Percentiles rank a stretch among this genome's conserved stretches.
Evolutionary conservation across 768 basidiomycete genomes (phyloP).

Genomic region (Mycena vitilis): DNA sequence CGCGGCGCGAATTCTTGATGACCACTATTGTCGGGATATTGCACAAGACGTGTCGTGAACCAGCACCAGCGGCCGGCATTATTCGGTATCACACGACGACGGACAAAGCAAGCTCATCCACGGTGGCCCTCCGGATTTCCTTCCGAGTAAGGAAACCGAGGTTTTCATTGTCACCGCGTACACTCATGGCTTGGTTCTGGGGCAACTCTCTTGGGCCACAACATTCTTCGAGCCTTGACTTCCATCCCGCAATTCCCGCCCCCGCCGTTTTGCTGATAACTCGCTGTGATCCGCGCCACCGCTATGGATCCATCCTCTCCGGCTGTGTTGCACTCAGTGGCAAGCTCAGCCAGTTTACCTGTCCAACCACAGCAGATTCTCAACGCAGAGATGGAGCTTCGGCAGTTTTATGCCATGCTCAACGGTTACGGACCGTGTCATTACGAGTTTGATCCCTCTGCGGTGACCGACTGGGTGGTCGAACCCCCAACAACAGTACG

Average conservation of each 20-base stretch:
- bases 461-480: not conserved
- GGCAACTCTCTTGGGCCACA: not conserved
- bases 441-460: slow-evolving; percentile 3
- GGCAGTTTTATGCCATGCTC: not conserved
- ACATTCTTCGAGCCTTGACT: too few species aligned
- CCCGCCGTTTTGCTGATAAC: not conserved
- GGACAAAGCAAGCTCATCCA: not conserved
- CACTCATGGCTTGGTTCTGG: too few species aligned
- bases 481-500: slow-evolving; percentile 1
- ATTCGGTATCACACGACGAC: too few species aligned
- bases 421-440: not conserved
- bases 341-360: not conserved
- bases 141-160: not conserved
- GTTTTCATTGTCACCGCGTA: not conserved
- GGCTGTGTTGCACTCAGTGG: too few species aligned
- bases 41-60: too few species aligned
- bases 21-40: too few species aligned
- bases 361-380: not conserved
- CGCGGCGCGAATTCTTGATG: too few species aligned
- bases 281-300: not conserved
- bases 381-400: slow-evolving; percentile 1
- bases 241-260: too few species aligned
- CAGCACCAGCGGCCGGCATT: too few species aligned
- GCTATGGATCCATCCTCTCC: not conserved
- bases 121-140: not conserved